Conservation (phyloP, 73 alveolate species). For the Tetrahymena elliotti region DNA sequence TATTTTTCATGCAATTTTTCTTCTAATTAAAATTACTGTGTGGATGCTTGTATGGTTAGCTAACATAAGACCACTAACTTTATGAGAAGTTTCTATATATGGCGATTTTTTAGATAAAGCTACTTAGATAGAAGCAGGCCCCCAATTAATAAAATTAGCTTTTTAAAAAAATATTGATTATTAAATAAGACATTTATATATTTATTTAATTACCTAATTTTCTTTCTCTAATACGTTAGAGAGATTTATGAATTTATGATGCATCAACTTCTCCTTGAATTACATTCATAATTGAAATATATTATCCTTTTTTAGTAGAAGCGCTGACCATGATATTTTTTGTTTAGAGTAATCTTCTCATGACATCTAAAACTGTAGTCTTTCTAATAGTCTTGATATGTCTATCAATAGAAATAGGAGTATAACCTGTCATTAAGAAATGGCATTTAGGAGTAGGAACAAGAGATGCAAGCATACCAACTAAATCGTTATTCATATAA, state of each 20-base stretch:
- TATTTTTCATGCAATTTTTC: not conserved
- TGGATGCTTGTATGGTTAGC: constrained; percentile 98
- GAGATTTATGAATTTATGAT: constrained; percentile 97
- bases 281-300: constrained; percentile 93
- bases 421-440: constrained; percentile 98
- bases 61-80: constrained; percentile 98
- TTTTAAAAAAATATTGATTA: not conserved
- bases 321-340: constrained; percentile 97
- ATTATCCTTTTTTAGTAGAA: constrained; percentile 77
- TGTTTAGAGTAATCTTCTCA: constrained; percentile 94
- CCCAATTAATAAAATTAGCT: constrained; percentile 99
- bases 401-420: constrained; percentile 95
- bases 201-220: constrained; percentile 32
- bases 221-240: constrained; percentile 93
- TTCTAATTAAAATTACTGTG: not conserved
- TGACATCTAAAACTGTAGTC: constrained; percentile 97
- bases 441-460: constrained; percentile 99
- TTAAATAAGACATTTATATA: not conserved
- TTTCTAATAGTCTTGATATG: constrained; percentile 76
- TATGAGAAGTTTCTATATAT: constrained; percentile 88
- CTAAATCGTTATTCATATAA: constrained; percentile 97
- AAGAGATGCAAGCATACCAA: constrained; percentile 94
- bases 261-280: constrained; percentile 99
- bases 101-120: constrained; percentile 91
- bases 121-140: constrained; percentile 98